Conservation (phyloP, 2,329 filamentous ascomycete species). For the Pseudocercospora cruenta region DNA sequence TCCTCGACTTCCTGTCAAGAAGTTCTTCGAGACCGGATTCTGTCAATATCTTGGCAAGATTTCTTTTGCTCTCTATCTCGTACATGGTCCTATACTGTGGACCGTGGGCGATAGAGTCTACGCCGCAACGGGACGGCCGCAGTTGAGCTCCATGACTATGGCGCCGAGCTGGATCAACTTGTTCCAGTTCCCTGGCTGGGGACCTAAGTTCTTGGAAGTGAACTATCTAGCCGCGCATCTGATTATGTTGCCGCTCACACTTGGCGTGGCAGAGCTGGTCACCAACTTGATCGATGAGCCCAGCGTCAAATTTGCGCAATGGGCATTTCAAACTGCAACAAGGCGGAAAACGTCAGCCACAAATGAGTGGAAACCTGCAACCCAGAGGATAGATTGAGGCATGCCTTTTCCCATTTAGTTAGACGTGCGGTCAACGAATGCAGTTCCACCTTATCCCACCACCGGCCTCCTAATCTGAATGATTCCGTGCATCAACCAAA, state of each 20-base stretch:
- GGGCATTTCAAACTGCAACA: conserved; percentile 5
- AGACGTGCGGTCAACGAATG: background rate
- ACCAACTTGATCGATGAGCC: conserved; percentile 12
- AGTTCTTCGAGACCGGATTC: conserved; percentile 61
- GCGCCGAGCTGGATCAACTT: conserved; percentile 12
- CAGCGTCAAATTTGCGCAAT: conserved; percentile 15
- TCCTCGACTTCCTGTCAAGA: conserved; percentile 59
- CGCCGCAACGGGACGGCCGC: conserved; percentile 43
- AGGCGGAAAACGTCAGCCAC: background rate
- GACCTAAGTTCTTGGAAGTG: conserved; percentile 4
- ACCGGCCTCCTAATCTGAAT: background rate
- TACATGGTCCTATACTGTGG: conserved; percentile 65
- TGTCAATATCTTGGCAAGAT: conserved; percentile 66
- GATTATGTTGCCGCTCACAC: conserved; percentile 13
- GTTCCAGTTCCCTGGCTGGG: conserved; percentile 10
- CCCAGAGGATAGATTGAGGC: background rate
- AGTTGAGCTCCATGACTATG: background rate
- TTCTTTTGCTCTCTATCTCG: conserved; percentile 65
- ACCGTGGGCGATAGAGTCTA: conserved; percentile 66
- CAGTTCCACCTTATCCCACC: background rate
- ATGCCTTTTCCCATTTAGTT: background rate
- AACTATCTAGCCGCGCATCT: conserved; percentile 15
- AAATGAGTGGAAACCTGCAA: conserved; percentile 1
- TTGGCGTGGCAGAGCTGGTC: conserved; percentile 10
- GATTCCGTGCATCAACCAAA: background rate